phyloP scores from a whole-genome alignment of 495 filamentous ascomycete genomes.

The Cercophora newfieldiana region DNA sequence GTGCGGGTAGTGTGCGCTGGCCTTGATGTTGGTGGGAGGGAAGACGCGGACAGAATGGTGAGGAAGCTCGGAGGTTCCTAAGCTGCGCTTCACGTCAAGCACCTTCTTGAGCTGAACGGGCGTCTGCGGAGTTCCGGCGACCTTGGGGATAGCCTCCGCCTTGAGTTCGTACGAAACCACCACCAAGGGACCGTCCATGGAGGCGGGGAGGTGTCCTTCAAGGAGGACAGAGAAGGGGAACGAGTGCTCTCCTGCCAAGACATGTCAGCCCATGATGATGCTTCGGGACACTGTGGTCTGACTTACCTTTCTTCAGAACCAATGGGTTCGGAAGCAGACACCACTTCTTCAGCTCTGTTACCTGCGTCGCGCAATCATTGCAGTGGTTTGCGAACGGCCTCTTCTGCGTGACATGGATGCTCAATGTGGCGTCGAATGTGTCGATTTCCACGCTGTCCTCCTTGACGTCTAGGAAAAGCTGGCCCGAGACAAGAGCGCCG shows the following conservation, averaged over 20 bases:
- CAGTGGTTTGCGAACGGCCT: conserved; percentile 79
- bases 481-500: conserved; percentile 85
- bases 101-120: conserved; percentile 61
- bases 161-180: conserved; percentile 76
- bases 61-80: conserved; percentile 59
- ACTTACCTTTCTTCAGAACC: conserved; percentile 59
- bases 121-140: conserved; percentile 29
- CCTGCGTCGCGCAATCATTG: conserved; percentile 66
- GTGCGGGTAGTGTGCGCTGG: conserved; percentile 73
- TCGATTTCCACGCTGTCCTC: conserved; percentile 66
- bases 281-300: not conserved
- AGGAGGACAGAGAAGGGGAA: conserved; percentile 93
- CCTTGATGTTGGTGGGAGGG: conserved; percentile 90
- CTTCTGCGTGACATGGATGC: conserved; percentile 67
- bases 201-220: conserved; percentile 82
- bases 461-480: conserved; percentile 69
- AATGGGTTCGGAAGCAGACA: conserved; percentile 69
- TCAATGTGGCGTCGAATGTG: conserved; percentile 66
- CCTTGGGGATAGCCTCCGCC: conserved; percentile 69
- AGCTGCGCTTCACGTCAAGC: conserved; percentile 72
- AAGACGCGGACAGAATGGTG: conserved; percentile 88
- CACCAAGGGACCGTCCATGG: conserved; percentile 69
- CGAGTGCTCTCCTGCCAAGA: conserved; percentile 57
- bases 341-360: conserved; percentile 75
- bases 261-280: conserved; percentile 22